Evolutionary conservation across 2,329 filamentous ascomycete species (phyloP), one percentile per base, ranked within the genome.

Genomic region (Aspergillus latus): DNA sequence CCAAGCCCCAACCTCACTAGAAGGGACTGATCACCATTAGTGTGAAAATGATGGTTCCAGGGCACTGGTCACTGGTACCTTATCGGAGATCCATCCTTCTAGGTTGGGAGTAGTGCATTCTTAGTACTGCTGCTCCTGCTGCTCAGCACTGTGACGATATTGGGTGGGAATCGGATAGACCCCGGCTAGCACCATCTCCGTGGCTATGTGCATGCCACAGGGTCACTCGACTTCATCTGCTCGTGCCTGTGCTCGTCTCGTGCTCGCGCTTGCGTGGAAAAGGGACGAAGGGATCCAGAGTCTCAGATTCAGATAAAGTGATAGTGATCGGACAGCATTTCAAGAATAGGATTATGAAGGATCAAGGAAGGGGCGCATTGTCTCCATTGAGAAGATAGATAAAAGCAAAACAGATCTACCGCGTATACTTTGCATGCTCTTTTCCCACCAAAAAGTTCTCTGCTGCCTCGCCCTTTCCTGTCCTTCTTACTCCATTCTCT

Each of bases 31-130:
- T 13, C 44, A 5, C 32, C 11, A 11, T 40, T 42, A 52, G 43
- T 48, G 43, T 43, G 42, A 43, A 34, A 42, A 29, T 52, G 37
- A 43, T 16, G 34, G 37, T 49, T 44, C 54, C 54, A 48, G 32
- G 49, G 37, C 28, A 52, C 49, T 56, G 49, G 54, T 56, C 54
- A 49, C 30, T 48, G 39, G 16, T 52, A 56, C 54, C 54, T 52
- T 52, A 52, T 56, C 54, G 49, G 49, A 55, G 40, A 45, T 39
- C 40, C 16, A 32, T 39, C 45, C 34, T 40, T 32, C 43, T 46
- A 46, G 40, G 50, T 52, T 32, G 26, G 43, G 50, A 40, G 42
- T 40, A 47, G 50, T 46, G 50, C 50, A 26, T 44, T 42, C 26
- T 28, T 46, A 36, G 50, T 28, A 30, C 50, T 37, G 42, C 43